Conservation (phyloP, 1,284 basidiomycete genomes). For the Trametes sp. region DNA sequence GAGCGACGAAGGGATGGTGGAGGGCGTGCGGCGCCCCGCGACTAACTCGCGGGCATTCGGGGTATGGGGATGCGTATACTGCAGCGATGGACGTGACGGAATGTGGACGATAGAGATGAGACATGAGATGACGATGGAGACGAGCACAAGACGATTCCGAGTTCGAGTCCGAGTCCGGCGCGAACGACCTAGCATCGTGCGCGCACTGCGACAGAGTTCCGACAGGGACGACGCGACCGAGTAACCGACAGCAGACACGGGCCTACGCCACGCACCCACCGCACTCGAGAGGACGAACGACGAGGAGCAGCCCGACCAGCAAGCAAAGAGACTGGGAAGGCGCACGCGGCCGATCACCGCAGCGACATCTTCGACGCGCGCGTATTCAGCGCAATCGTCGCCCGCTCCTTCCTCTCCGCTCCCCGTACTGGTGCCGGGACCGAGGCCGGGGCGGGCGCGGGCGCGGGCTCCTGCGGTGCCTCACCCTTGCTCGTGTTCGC, state of each 20-base stretch:
- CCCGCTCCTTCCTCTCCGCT: background rate
- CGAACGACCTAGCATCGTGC: slow-evolving; percentile 29
- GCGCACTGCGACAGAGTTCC: slow-evolving; percentile 13
- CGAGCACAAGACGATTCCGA: background rate
- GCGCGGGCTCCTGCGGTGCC: background rate
- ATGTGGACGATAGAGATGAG: background rate
- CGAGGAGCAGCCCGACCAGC: background rate
- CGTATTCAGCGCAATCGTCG: background rate
- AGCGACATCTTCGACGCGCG: slow-evolving; percentile 30
- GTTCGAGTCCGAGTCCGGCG: slow-evolving; percentile 22
- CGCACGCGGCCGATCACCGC: slow-evolving; percentile 15
- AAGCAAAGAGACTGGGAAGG: too few species aligned
- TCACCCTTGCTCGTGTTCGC: slow-evolving; percentile 6
- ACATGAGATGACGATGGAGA: background rate
- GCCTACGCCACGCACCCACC: slow-evolving; percentile 23
- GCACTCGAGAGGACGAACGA: background rate
- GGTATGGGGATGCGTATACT: background rate
- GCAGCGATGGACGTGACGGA: background rate
- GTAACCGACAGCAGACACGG: background rate
- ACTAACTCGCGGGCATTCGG: slow-evolving; percentile 3
- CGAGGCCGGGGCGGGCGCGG: slow-evolving; percentile 9
- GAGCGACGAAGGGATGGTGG: background rate
- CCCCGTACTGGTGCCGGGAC: background rate
- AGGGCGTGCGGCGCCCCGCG: background rate
- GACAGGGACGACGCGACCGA: background rate